A percentile compares a stretch with the other conserved stretches of the same genome.
Evolutionary conservation across 352 stramenopile species (phyloP).

Genomic region (Globisporangium irregulare): DNA sequence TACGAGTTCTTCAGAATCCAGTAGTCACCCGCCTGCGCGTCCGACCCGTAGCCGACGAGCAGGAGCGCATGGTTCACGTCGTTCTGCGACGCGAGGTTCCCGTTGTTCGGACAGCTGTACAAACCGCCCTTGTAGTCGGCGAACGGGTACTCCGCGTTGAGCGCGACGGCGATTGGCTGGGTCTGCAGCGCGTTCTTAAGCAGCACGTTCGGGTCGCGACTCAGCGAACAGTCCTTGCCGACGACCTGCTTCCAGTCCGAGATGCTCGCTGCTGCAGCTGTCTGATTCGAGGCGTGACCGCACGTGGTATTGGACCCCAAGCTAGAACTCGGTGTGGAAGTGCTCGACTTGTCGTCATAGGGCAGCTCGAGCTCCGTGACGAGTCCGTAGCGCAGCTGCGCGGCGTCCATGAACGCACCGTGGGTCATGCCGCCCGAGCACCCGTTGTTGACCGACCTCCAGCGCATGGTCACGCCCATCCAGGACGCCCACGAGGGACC

Average conservation of each 20-base stretch:
- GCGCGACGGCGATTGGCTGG: constrained; percentile 67
- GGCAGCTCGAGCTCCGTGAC: constrained; percentile 67
- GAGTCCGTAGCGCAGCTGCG: constrained; percentile 49
- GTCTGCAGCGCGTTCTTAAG: constrained; percentile 50
- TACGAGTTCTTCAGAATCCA: constrained; percentile 86
- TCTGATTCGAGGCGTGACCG: constrained; percentile 28
- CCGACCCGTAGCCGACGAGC: constrained; percentile 53
- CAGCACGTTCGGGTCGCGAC: constrained; percentile 45
- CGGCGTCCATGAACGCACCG: constrained; percentile 69
- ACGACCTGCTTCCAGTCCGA: constrained; percentile 61
- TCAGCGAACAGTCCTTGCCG: constrained; percentile 45
- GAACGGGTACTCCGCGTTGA: constrained; percentile 67
- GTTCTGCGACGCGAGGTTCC: constrained; percentile 47
- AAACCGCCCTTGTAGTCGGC: constrained; percentile 59
- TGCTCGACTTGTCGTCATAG: constrained; percentile 45
- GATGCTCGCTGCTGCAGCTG: constrained; percentile 61
- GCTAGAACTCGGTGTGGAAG: not conserved
- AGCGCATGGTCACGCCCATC: constrained; percentile 59
- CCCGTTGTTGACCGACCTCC: constrained; percentile 68
- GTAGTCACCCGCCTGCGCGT: constrained; percentile 51
- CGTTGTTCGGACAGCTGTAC: constrained; percentile 64
- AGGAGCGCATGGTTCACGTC: constrained; percentile 73
- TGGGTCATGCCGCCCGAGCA: constrained; percentile 80
- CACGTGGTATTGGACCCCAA: not conserved
- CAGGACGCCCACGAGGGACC: constrained; percentile 26